A percentile compares a stretch with the other conserved stretches of the same genome.
These are phyloP conservation scores for Apiotrichum gamsii DNA, from an alignment of 1,284 basidiomycete genomes.

Conservation along the genomic window DNA sequence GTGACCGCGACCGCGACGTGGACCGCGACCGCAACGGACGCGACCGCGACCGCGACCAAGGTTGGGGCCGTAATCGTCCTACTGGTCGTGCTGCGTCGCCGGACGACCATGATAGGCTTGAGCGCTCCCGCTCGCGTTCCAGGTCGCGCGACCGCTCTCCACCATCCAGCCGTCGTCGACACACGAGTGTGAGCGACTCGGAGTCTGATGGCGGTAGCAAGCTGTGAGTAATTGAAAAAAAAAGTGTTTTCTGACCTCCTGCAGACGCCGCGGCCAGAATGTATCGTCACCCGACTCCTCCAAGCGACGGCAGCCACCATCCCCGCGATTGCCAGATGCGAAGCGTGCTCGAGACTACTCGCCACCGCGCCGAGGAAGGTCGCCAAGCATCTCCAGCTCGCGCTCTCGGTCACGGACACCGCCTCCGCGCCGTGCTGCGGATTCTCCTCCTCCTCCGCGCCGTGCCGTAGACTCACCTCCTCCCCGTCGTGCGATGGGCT, in stretches of 20 bases:
- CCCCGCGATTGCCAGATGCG: conserved; percentile 5
- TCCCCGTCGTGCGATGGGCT: no score
- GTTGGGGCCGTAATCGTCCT: neutral
- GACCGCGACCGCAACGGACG: neutral
- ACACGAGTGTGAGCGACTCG: conserved; percentile 1
- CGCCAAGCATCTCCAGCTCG: neutral
- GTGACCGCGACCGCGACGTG: neutral
- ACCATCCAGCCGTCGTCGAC: neutral
- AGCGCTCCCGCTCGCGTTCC: neutral
- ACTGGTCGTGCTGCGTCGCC: neutral
- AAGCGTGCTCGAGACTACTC: conserved; percentile 9
- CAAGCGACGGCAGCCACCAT: conserved; percentile 6
- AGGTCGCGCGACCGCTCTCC: conserved; percentile 2
- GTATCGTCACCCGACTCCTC: neutral
- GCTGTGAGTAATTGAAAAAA: no score
- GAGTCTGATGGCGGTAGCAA: conserved; percentile 7
- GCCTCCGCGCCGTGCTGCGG: neutral
- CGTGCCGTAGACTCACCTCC: no score
- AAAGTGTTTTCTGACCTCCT: no score
- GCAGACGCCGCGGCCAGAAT: no score
- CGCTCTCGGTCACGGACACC: neutral
- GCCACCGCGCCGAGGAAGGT: conserved; percentile 1
- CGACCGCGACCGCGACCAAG: neutral
- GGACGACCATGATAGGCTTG: no score
- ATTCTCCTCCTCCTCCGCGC: neutral